Evolutionary conservation across 2,329 filamentous ascomycete species (phyloP).

Genomic region (Clarireedia hainanense): DNA sequence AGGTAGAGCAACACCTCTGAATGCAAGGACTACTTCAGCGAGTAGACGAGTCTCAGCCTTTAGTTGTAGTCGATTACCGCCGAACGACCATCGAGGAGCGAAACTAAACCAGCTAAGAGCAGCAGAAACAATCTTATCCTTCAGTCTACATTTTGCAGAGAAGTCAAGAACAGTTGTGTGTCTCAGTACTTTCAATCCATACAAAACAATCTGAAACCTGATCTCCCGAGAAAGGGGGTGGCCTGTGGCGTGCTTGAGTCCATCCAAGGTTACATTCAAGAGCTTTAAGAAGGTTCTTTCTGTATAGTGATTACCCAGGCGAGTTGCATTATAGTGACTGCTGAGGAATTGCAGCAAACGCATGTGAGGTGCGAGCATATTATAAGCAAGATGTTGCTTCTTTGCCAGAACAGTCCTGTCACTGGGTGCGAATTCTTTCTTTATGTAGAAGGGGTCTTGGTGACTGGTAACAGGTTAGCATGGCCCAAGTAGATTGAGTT

Average conservation of each 20-base stretch:
- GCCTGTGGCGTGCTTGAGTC: constrained; percentile 59
- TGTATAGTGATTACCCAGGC: constrained; percentile 74
- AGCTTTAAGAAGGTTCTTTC: constrained; percentile 77
- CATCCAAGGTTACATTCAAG: constrained; percentile 69
- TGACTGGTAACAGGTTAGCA: constrained; percentile 42
- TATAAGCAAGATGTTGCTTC: constrained; percentile 71
- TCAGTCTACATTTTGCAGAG: constrained; percentile 68
- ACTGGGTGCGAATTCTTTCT: constrained; percentile 87
- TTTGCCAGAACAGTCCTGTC: constrained; percentile 68
- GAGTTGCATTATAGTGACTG: constrained; percentile 90
- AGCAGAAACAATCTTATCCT: constrained; percentile 81
- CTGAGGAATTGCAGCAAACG: constrained; percentile 80
- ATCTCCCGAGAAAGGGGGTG: constrained; percentile 88
- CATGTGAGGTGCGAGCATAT: constrained; percentile 78
- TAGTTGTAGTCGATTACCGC: constrained; percentile 84
- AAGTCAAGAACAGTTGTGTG: constrained; percentile 60
- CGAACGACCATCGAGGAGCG: constrained; percentile 86
- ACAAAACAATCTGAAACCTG: constrained; percentile 81
- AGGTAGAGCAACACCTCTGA: constrained; percentile 57
- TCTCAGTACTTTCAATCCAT: constrained; percentile 70
- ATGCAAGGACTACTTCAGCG: constrained; percentile 59
- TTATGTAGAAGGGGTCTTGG: constrained; percentile 81
- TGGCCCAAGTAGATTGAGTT: not conserved
- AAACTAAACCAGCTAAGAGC: constrained; percentile 83
- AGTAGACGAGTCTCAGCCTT: constrained; percentile 86